phyloP scores from a whole-genome alignment of 106 monocot genomes.

The Dendrobium huoshanense region DNA sequence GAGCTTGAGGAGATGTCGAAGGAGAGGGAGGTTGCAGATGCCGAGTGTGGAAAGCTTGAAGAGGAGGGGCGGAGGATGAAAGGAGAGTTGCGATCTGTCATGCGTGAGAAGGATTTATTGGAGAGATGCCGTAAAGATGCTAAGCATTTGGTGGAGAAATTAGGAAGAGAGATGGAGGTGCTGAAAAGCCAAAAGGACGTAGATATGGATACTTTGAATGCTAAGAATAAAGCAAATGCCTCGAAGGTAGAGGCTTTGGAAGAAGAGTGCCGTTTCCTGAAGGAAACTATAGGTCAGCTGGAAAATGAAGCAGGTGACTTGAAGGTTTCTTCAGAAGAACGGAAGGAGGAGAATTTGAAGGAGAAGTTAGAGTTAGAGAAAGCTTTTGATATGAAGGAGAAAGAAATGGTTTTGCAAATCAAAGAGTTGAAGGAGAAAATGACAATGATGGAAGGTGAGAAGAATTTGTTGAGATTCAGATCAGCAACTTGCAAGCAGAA shows the following conservation, averaged over 20 bases:
- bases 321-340: background rate
- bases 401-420: no score
- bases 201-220: background rate
- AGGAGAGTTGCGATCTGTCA: background rate
- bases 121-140: constrained; percentile 1
- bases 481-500: no score
- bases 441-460: no score
- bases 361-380: no score
- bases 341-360: constrained; percentile 12
- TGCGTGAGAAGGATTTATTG: constrained; percentile 4
- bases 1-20: background rate
- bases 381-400: no score
- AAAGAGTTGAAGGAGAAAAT: no score
- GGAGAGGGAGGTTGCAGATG: no score
- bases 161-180: background rate
- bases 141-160: constrained; percentile 4
- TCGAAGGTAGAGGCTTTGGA: constrained; percentile 3
- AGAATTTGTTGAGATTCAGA: no score
- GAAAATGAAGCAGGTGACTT: constrained; percentile 1
- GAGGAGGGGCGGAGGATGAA: background rate
- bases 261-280: background rate
- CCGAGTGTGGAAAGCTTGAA: constrained; percentile 11
- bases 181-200: background rate
- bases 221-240: background rate
- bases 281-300: background rate